Conservation (phyloP, 1,284 basidiomycete genomes). For the Stereum hirsutum region DNA sequence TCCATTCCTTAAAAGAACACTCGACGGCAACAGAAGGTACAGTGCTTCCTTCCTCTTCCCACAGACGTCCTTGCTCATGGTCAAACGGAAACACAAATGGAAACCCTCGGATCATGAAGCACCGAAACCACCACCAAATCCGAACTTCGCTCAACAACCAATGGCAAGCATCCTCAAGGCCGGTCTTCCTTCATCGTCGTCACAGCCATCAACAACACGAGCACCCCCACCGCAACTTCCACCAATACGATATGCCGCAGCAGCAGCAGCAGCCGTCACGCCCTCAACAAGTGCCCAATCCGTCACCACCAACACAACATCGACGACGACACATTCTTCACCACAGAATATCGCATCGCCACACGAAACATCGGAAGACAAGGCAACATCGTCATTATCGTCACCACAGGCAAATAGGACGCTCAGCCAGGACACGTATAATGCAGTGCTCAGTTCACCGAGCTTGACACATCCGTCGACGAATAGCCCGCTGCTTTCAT, state of each 20-base stretch:
- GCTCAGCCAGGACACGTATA: constrained; percentile 35
- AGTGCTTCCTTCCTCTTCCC: constrained; percentile 12
- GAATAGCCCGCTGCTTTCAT: constrained; percentile 71
- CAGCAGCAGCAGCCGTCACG: constrained; percentile 79
- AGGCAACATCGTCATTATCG: constrained; percentile 8
- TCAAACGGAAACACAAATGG: too few relatives aligned
- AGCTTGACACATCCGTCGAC: constrained; percentile 74
- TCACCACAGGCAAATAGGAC: constrained; percentile 17
- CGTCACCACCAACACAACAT: constrained; percentile 9
- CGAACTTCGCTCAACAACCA: constrained; percentile 73
- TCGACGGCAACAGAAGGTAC: constrained; percentile 39
- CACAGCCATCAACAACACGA: constrained; percentile 37
- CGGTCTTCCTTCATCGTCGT: too few relatives aligned
- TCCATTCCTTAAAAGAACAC: constrained; percentile 26
- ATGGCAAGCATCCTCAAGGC: constrained; percentile 77
- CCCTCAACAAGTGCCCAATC: constrained; percentile 22
- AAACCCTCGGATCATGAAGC: too few relatives aligned
- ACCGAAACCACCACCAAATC: constrained; percentile 72
- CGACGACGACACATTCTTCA: constrained; percentile 11
- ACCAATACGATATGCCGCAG: constrained; percentile 86
- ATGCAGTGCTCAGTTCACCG: constrained; percentile 53
- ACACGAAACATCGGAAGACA: not conserved
- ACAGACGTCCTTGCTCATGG: too few relatives aligned
- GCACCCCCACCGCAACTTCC: constrained; percentile 44
- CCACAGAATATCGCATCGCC: not conserved